Base-by-base conservation (phyloP, 139 green algal genomes). In the Diplosphaera chodatii region DNA sequence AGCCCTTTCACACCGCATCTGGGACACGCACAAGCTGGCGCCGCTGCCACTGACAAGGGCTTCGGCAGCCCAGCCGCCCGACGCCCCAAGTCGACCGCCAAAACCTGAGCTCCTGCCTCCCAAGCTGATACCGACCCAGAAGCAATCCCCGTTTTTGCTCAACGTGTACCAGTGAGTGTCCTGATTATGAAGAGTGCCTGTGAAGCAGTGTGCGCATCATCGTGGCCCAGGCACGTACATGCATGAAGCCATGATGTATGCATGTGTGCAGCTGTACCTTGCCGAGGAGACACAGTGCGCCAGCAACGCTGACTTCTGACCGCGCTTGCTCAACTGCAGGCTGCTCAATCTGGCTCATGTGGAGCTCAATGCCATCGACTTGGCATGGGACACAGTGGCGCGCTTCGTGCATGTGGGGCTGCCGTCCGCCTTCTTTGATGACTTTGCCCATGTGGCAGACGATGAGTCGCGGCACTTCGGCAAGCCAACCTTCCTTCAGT, bases 361-460 rank as follows among this genome's bases (percentile, higher is more conserved):
- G 13, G 89, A 92, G 80, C 80, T 94, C 32, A 96, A 96, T 67
- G 91, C 91, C 15, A 90, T 96, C 15, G 90, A 96, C 76, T 75
- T 97, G 40, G 91, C 91, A 16, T 93, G 84, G 88, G 90, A 96
- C 80, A 94, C 90, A 0, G 81, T 93, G 16, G 88, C 81, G 16
- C 78, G 88, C 18, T 95, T 89, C 63, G 84, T 81, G 1, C 28
- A 69, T 37, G 56, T 85, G 4, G 28, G 63, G 1, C 68, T 89
- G 64, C 79, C 77, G 0, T 10, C 40, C 18, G 41, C 37, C 16
- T 96, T 96, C 70, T 94, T 90, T 34, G 71, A 77, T 55, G 91
- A 96, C 78, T 96, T 96, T 87, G 85, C 85, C 0, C 67, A 84
- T 4, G 89, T 96, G 55, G 91, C 87, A 4, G 91, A 94, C 70